These are phyloP conservation scores for Cyberlindnera maritima DNA, from an alignment of 805 yeast species.

Conservation along the genomic window DNA sequence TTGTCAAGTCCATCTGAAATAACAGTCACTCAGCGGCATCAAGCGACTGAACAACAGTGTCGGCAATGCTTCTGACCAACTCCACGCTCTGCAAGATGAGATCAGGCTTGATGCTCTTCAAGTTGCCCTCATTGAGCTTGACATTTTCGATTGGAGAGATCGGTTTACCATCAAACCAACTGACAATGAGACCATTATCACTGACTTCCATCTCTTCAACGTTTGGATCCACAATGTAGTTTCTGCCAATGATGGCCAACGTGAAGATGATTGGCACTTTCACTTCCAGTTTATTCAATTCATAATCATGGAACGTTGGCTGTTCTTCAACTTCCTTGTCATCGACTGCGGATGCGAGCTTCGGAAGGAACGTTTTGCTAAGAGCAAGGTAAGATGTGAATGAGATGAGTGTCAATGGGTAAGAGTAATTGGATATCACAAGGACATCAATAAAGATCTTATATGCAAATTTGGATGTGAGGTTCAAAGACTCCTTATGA, in stretches of 20 bases:
- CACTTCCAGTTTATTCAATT: slow-evolving; percentile 58
- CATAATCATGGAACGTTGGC: slow-evolving; percentile 87
- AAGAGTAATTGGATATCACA: slow-evolving; percentile 71
- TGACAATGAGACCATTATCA: slow-evolving; percentile 75
- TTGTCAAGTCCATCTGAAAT: background rate
- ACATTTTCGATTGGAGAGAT: slow-evolving; percentile 72
- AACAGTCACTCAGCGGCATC: slow-evolving; percentile 13
- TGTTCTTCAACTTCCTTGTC: slow-evolving; percentile 70
- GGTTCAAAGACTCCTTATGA: slow-evolving; percentile 48
- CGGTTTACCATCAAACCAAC: slow-evolving; percentile 66
- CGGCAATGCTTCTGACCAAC: slow-evolving; percentile 60
- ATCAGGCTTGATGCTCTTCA: slow-evolving; percentile 53
- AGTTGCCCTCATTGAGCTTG: slow-evolving; percentile 49
- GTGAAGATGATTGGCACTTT: slow-evolving; percentile 78
- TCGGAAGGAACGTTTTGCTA: slow-evolving; percentile 73
- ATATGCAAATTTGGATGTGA: slow-evolving; percentile 74
- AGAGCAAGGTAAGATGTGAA: slow-evolving; percentile 80
- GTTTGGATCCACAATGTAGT: slow-evolving; percentile 79
- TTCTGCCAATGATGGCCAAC: slow-evolving; percentile 66
- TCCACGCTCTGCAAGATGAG: slow-evolving; percentile 52
- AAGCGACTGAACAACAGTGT: slow-evolving; percentile 44
- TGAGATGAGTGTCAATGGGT: slow-evolving; percentile 79
- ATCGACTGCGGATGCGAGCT: slow-evolving; percentile 64
- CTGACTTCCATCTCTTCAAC: slow-evolving; percentile 84
- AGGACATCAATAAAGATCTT: slow-evolving; percentile 78